Conservation (phyloP, 1,284 basidiomycete genomes). For the Heimioporus retisporus region DNA sequence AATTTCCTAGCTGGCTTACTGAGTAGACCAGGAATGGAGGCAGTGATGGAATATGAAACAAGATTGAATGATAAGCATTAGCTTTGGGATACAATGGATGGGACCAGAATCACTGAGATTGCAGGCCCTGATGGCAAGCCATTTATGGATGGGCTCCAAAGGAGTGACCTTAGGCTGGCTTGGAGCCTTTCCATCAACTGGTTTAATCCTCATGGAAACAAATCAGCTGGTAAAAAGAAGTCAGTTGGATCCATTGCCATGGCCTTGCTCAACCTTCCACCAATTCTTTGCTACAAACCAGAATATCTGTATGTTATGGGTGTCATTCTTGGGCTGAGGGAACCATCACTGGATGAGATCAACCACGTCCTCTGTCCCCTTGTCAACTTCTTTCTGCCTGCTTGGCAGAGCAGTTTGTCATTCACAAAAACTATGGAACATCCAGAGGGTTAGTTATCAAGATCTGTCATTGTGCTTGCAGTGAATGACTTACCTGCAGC, state of each 20-base stretch:
- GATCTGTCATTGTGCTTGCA: slow-evolving; percentile 3
- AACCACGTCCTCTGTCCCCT: slow-evolving; percentile 18
- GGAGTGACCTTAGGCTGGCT: no score
- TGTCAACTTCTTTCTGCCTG: slow-evolving; percentile 38
- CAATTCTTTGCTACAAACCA: slow-evolving; percentile 4
- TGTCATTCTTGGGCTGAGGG: background rate
- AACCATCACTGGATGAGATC: no score
- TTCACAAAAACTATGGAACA: slow-evolving; percentile 1
- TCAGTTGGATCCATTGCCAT: slow-evolving; percentile 48
- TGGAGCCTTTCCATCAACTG: no score
- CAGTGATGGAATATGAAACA: no score
- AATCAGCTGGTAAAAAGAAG: slow-evolving; percentile 3
- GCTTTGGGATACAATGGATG: no score
- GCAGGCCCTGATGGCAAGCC: no score
- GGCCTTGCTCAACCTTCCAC: slow-evolving; percentile 38
- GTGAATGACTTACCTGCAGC: slow-evolving; percentile 10
- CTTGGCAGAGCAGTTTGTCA: slow-evolving; percentile 8
- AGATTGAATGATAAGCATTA: no score
- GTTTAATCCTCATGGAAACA: no score
- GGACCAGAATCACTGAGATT: no score
- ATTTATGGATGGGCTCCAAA: no score
- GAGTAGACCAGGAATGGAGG: no score
- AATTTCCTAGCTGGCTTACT: no score
- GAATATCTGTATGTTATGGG: background rate
- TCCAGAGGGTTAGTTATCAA: background rate